Percentiles rank a stretch among this genome's conserved stretches.
Conservation (phyloP, 495 filamentous ascomycete genomes). For the Arthonia radiata region DNA sequence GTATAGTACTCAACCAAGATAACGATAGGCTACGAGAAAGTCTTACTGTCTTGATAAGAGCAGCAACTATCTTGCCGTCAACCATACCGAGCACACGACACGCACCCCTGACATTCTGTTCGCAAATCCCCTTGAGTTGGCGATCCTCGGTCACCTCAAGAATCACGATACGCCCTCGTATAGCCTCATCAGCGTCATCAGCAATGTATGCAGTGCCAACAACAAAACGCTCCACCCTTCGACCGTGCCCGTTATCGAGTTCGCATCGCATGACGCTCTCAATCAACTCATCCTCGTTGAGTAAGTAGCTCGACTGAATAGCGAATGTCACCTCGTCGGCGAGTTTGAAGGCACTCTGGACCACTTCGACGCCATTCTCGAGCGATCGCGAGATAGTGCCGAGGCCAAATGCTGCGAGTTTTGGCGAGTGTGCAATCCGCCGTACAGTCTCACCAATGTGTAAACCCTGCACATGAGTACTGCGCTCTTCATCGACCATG, state of each 20-base stretch:
- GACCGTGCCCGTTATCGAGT: constrained; percentile 34
- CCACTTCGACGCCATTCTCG: constrained; percentile 27
- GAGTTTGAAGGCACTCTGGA: constrained; percentile 34
- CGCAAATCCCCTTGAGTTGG: constrained; percentile 38
- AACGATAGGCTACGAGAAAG: not conserved
- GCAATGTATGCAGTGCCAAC: constrained; percentile 64
- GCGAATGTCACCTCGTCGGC: constrained; percentile 18
- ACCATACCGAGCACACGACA: constrained; percentile 56
- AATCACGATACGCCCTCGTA: constrained; percentile 56
- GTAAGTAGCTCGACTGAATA: constrained; percentile 13
- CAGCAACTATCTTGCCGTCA: constrained; percentile 58
- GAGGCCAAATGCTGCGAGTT: constrained; percentile 59
- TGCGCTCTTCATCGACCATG: constrained; percentile 56
- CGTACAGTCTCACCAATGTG: constrained; percentile 61
- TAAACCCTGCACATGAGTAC: constrained; percentile 64
- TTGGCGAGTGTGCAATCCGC: constrained; percentile 61
- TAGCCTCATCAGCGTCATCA: constrained; percentile 25
- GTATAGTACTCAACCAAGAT: not conserved
- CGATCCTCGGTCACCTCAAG: constrained; percentile 58
- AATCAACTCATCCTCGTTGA: constrained; percentile 47
- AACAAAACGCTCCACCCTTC: constrained; percentile 50
- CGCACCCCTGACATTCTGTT: constrained; percentile 40
- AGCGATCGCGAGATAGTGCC: constrained; percentile 52
- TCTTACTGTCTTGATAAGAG: constrained; percentile 59
- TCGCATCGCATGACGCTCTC: constrained; percentile 65